Conservation (phyloP, 148 eudicot genomes). For the Fallopia convolvulus region DNA sequence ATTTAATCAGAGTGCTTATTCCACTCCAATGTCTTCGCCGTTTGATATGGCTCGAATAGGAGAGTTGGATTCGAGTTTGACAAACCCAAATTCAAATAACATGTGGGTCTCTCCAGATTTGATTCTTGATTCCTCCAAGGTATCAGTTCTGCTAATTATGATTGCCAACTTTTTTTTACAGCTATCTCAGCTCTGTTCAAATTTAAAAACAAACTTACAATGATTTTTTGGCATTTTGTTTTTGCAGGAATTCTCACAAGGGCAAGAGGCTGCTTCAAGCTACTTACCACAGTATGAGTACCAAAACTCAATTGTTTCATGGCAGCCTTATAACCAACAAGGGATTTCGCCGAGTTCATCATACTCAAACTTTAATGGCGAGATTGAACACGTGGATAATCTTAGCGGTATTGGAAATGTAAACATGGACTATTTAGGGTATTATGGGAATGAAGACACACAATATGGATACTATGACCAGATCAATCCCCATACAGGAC, state of each 20-base stretch:
- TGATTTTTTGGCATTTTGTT: not conserved
- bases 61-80: slow-evolving; percentile 43
- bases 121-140: slow-evolving; percentile 82
- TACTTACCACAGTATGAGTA: slow-evolving; percentile 33
- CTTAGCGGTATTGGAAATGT: slow-evolving; percentile 31
- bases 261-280: slow-evolving; percentile 25
- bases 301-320: slow-evolving; percentile 31
- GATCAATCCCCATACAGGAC: slow-evolving; percentile 32
- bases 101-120: slow-evolving; percentile 55
- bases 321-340: slow-evolving; percentile 42
- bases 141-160: slow-evolving; percentile 9
- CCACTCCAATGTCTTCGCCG: slow-evolving; percentile 61
- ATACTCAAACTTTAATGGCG: slow-evolving; percentile 60
- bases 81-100: slow-evolving; percentile 25
- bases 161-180: not conserved
- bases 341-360: slow-evolving; percentile 63
- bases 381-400: slow-evolving; percentile 46
- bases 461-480: slow-evolving; percentile 35
- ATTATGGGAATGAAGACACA: slow-evolving; percentile 37
- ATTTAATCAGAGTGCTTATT: slow-evolving; percentile 40
- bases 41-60: slow-evolving; percentile 27
- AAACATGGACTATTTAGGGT: slow-evolving; percentile 37
- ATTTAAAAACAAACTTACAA: not conserved
- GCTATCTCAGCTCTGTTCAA: not conserved
- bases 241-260: slow-evolving; percentile 50